A percentile compares a stretch with the other conserved stretches of the same genome.
Evolutionary conservation across 1,139 yeast genomes (phyloP).

Genomic region (Diutina sp.): DNA sequence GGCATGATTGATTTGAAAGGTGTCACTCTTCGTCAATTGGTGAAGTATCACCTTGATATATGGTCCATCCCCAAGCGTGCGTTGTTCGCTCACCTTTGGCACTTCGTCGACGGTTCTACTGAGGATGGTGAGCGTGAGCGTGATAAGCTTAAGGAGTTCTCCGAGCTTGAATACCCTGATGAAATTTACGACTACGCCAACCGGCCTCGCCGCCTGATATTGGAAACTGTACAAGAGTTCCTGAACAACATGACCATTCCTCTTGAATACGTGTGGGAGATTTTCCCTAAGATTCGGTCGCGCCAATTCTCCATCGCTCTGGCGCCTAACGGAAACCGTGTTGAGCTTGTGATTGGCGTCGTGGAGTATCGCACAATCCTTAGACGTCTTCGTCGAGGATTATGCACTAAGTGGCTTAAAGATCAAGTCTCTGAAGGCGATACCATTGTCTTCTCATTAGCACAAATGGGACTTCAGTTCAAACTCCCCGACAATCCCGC

Average conservation of each 20-base stretch:
- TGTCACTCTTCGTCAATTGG: slow-evolving; percentile 54
- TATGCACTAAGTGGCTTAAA: slow-evolving; percentile 72
- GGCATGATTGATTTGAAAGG: slow-evolving; percentile 39
- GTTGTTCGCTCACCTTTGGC: slow-evolving; percentile 60
- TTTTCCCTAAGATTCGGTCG: slow-evolving; percentile 69
- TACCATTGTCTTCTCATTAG: slow-evolving; percentile 41
- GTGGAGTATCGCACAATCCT: slow-evolving; percentile 82
- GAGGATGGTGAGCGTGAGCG: slow-evolving; percentile 44
- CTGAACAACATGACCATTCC: slow-evolving; percentile 60
- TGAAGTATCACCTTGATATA: slow-evolving; percentile 73
- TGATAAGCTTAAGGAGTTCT: slow-evolving; percentile 66
- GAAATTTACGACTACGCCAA: slow-evolving; percentile 83
- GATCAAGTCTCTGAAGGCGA: slow-evolving; percentile 30
- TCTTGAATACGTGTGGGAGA: slow-evolving; percentile 55
- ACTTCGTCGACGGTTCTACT: slow-evolving; percentile 48
- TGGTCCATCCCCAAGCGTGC: slow-evolving; percentile 74
- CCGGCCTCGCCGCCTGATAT: slow-evolving; percentile 76
- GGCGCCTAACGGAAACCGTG: slow-evolving; percentile 22
- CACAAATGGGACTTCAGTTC: slow-evolving; percentile 31
- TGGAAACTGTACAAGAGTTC: slow-evolving; percentile 78
- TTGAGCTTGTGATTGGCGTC: slow-evolving; percentile 66
- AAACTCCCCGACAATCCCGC: slow-evolving; percentile 7
- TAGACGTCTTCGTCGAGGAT: slow-evolving; percentile 63
- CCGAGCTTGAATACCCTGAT: slow-evolving; percentile 58
- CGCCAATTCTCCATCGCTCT: slow-evolving; percentile 79